phyloP scores from a whole-genome alignment of 2,329 filamentous ascomycete species.

The Atkinsonella hypoxylon region DNA sequence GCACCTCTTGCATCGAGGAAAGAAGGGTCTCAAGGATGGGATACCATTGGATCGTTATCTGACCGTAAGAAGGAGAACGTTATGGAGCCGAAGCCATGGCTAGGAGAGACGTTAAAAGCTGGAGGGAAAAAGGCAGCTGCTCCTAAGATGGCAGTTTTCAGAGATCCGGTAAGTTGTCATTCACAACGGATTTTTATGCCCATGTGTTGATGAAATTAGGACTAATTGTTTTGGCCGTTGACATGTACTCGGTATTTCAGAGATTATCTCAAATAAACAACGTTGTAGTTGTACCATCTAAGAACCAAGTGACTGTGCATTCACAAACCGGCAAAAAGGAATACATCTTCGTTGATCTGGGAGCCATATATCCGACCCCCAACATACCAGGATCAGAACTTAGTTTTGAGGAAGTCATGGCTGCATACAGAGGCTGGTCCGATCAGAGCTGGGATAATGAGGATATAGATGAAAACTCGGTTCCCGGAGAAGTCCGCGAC shows the following conservation, averaged over 20 bases:
- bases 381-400: constrained; percentile 61
- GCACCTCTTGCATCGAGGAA: constrained; percentile 42
- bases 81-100: constrained; percentile 80
- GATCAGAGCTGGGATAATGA: constrained; percentile 44
- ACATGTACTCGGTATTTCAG: constrained; percentile 35
- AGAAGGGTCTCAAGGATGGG: constrained; percentile 64
- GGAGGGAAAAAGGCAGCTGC: constrained; percentile 65
- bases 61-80: constrained; percentile 92
- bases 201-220: constrained; percentile 84
- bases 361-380: constrained; percentile 71
- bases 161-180: constrained; percentile 65
- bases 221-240: constrained; percentile 61
- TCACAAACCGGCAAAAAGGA: constrained; percentile 73
- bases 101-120: constrained; percentile 77
- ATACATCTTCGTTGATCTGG: constrained; percentile 75
- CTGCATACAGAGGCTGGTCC: constrained; percentile 60
- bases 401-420: constrained; percentile 87
- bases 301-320: constrained; percentile 72
- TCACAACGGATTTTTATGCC: constrained; percentile 22
- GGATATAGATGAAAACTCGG: constrained; percentile 20
- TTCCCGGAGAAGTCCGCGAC: constrained; percentile 15
- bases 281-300: constrained; percentile 56
- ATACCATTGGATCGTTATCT: constrained; percentile 74
- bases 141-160: constrained; percentile 85
- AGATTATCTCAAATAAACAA: constrained; percentile 50